Evolutionary conservation across 139 green algal species (phyloP).

Genomic region (Haematococcus lacustris): DNA sequence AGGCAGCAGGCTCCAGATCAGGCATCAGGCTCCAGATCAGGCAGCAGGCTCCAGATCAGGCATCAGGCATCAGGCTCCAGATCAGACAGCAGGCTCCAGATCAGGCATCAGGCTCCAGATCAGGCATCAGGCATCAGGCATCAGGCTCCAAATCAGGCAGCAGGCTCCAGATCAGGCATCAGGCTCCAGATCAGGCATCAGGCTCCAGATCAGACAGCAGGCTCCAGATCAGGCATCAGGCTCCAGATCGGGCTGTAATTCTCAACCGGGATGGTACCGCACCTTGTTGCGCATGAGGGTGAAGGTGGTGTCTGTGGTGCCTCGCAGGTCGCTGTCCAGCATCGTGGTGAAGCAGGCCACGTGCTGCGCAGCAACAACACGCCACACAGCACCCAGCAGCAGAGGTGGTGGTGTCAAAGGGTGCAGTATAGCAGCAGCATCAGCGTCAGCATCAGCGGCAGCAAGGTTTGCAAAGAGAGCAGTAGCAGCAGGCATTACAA

Average conservation of each 20-base stretch:
- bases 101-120: not conserved
- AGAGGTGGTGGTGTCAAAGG: not conserved
- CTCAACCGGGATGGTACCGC: not conserved
- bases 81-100: not conserved
- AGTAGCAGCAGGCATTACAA: no score
- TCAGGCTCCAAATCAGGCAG: not conserved
- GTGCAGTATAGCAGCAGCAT: not conserved
- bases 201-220: no score
- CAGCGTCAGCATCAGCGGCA: not conserved
- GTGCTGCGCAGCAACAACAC: not conserved
- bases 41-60: not conserved
- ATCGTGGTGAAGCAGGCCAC: slow-evolving; percentile 26
- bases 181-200: no score
- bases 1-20: not conserved
- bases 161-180: no score
- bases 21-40: not conserved
- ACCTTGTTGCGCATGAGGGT: slow-evolving; percentile 14
- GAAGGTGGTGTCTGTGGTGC: slow-evolving; percentile 20
- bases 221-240: no score
- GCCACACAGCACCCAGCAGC: not conserved
- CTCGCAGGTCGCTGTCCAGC: slow-evolving; percentile 20
- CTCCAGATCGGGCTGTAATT: not conserved
- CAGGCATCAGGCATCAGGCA: not conserved
- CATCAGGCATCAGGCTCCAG: not conserved
- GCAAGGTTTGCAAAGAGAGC: not conserved